These are phyloP conservation scores for Cyclocybe aegerita DNA, from an alignment of 768 basidiomycete genomes.

Conservation along the genomic window DNA sequence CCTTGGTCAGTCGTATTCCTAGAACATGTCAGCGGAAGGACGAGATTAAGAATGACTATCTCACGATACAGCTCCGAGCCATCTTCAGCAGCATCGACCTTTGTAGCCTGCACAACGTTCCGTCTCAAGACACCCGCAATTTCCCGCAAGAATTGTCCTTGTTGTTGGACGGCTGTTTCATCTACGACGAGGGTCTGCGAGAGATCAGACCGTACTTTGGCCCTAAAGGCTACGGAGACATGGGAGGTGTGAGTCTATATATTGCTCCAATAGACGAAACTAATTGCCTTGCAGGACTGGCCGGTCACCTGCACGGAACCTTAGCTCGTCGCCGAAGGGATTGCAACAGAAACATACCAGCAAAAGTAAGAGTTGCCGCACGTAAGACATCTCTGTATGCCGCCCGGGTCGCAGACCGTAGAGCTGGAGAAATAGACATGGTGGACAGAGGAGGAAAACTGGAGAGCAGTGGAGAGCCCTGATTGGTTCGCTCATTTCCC, in stretches of 20 bases:
- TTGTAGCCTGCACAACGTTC: conserved; percentile 84
- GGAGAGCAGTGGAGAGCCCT: conserved; percentile 18
- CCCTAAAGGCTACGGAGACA: conserved; percentile 60
- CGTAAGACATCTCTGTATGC: conserved; percentile 74
- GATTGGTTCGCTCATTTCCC: conserved; percentile 20
- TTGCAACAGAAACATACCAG: conserved; percentile 37
- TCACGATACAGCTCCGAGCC: conserved; percentile 58
- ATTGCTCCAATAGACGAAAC: background rate
- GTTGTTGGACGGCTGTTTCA: conserved; percentile 47
- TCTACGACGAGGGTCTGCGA: conserved; percentile 40
- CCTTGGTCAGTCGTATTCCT: conserved; percentile 73
- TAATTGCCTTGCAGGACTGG: conserved; percentile 50
- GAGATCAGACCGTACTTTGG: conserved; percentile 66
- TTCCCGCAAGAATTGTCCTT: conserved; percentile 62
- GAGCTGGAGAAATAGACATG: conserved; percentile 57
- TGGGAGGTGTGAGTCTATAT: conserved; percentile 8
- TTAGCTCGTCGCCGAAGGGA: background rate
- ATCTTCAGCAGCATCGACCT: conserved; percentile 33
- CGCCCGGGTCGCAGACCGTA: conserved; percentile 67
- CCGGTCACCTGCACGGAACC: conserved; percentile 47
- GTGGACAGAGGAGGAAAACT: conserved; percentile 10
- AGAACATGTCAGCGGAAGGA: background rate
- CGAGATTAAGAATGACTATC: conserved; percentile 12
- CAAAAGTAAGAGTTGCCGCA: conserved; percentile 65
- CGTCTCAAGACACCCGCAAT: conserved; percentile 70